These are phyloP conservation scores for Lipomyces orientalis DNA, from an alignment of 805 yeast species.

Conservation along the genomic window DNA sequence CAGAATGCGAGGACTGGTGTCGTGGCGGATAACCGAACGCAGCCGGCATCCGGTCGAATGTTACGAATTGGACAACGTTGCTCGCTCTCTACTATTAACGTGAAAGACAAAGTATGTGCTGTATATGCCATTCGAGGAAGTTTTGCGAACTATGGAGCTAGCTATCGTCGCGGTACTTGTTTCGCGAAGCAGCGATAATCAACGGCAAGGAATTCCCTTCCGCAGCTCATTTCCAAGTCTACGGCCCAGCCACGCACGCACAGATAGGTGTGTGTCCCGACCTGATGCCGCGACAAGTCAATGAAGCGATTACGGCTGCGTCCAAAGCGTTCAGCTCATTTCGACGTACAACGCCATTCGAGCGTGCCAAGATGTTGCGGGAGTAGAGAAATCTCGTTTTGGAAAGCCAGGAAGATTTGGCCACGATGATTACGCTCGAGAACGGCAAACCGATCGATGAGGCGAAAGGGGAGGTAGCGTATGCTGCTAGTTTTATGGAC, in stretches of 20 bases:
- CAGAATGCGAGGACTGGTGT: neutral
- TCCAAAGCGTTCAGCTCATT: conserved; percentile 57
- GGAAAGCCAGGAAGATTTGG: conserved; percentile 68
- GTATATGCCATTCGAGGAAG: neutral
- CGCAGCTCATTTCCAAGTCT: conserved; percentile 44
- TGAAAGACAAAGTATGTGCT: neutral
- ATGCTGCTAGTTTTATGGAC: conserved; percentile 78
- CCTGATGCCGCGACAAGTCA: conserved; percentile 54
- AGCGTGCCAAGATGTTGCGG: conserved; percentile 59
- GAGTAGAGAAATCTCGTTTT: conserved; percentile 60
- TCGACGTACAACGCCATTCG: conserved; percentile 60
- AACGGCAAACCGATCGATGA: conserved; percentile 78
- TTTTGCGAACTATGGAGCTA: neutral
- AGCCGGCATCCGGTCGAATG: neutral
- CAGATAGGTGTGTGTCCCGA: conserved; percentile 63
- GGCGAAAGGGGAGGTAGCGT: conserved; percentile 70
- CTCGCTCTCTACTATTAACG: neutral
- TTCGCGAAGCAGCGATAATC: conserved; percentile 1
- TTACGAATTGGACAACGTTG: neutral
- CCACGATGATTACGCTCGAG: conserved; percentile 66
- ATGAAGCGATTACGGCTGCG: conserved; percentile 63
- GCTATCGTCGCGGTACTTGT: neutral
- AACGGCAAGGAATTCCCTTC: neutral
- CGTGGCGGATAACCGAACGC: neutral
- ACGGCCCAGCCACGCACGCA: conserved; percentile 73